Conservation (phyloP, 2,329 filamentous ascomycete species). For the Tolypocladium pustulatum region DNA sequence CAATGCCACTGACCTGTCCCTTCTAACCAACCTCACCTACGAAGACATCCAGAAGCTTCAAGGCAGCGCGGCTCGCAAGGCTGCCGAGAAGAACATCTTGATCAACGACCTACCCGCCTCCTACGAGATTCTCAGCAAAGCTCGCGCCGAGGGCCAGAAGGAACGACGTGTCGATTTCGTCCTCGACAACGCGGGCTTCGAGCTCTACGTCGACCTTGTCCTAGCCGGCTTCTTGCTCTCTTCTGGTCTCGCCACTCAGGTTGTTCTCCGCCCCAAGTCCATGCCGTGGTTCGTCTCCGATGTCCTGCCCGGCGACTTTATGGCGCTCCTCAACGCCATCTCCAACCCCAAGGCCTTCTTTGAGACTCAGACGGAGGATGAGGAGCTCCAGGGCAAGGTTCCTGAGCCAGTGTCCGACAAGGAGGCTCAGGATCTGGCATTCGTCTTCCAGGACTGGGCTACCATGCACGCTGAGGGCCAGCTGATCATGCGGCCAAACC, state of each 20-base stretch:
- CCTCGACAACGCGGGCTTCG: constrained; percentile 94
- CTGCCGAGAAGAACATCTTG: constrained; percentile 82
- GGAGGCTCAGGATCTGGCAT: constrained; percentile 58
- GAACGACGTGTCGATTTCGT: constrained; percentile 85
- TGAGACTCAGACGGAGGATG: constrained; percentile 60
- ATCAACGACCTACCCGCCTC: constrained; percentile 71
- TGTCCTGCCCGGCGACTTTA: constrained; percentile 78
- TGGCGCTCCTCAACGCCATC: constrained; percentile 70
- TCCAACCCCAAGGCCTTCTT: constrained; percentile 71
- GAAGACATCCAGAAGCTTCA: constrained; percentile 97
- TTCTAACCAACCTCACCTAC: constrained; percentile 81
- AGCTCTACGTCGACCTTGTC: constrained; percentile 90
- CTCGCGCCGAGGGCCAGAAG: constrained; percentile 49
- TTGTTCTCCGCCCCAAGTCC: constrained; percentile 86
- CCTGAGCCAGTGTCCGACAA: constrained; percentile 53
- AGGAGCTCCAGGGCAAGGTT: constrained; percentile 42
- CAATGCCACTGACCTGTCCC: constrained; percentile 88
- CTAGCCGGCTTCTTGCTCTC: constrained; percentile 84
- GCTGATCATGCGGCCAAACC: constrained; percentile 70
- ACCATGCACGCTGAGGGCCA: constrained; percentile 72
- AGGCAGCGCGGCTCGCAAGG: constrained; percentile 76
- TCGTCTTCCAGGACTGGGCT: constrained; percentile 77
- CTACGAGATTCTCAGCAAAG: constrained; percentile 57
- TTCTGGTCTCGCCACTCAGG: constrained; percentile 70
- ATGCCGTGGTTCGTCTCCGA: constrained; percentile 99